A percentile compares a stretch with the other conserved stretches of the same genome.
These are phyloP conservation scores for Microglena sp. DNA, from an alignment of 139 green algal genomes.

Conservation along the genomic window DNA sequence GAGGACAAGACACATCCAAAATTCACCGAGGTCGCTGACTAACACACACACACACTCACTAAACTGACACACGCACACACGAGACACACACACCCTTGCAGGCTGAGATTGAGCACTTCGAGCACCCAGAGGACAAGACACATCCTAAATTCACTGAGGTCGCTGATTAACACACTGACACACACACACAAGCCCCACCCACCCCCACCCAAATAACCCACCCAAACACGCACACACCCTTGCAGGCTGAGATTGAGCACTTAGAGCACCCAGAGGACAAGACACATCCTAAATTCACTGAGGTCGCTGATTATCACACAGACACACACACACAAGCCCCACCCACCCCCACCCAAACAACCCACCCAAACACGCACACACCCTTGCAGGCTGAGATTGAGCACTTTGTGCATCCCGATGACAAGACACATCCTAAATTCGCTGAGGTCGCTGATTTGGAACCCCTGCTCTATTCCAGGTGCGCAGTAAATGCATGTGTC, in stretches of 20 bases:
- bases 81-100: too few relatives aligned
- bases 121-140: constrained; percentile 84
- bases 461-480: constrained; percentile 86
- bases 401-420: constrained; percentile 91
- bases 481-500: constrained; percentile 10
- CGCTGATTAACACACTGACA: too few relatives aligned
- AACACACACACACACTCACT: background rate
- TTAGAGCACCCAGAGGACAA: constrained; percentile 94
- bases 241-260: constrained; percentile 95
- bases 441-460: constrained; percentile 54
- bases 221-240: too few relatives aligned
- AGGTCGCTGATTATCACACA: constrained; percentile 65
- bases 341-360: too few relatives aligned
- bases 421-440: constrained; percentile 95
- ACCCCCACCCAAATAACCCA: too few relatives aligned
- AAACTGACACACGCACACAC: too few relatives aligned
- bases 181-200: too few relatives aligned
- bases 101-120: constrained; percentile 99
- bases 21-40: background rate
- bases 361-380: too few relatives aligned
- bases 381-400: constrained; percentile 87
- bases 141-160: constrained; percentile 88
- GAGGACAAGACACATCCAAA: constrained; percentile 20
- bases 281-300: constrained; percentile 83
- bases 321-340: too few relatives aligned